Evolutionary conservation across 106 monocot genomes (phyloP).

Genomic region (Allium cepa): DNA sequence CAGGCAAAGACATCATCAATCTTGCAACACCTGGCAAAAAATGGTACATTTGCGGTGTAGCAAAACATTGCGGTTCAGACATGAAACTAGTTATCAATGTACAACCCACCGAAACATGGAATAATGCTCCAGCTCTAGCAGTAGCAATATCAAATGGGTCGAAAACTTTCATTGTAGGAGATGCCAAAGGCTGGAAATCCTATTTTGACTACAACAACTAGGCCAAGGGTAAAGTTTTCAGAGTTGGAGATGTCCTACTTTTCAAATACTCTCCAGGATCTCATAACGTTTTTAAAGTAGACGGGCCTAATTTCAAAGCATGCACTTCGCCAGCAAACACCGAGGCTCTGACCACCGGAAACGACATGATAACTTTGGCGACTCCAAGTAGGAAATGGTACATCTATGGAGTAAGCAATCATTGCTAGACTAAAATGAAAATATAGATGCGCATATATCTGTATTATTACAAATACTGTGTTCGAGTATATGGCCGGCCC

Average conservation of each 20-base stretch:
- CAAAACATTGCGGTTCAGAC: background rate
- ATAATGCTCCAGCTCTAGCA: background rate
- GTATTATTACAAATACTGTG: too few relatives aligned
- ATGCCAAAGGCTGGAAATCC: slow-evolving; percentile 1
- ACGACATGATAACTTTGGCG: slow-evolving; percentile 1
- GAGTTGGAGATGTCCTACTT: slow-evolving; percentile 14
- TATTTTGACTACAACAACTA: slow-evolving; percentile 7
- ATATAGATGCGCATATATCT: too few relatives aligned
- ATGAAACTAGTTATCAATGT: background rate
- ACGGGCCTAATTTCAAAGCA: slow-evolving; percentile 2
- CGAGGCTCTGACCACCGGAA: background rate
- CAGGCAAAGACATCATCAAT: slow-evolving; percentile 6
- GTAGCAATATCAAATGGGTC: background rate
- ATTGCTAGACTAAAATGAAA: slow-evolving; percentile 2
- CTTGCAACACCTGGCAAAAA: slow-evolving; percentile 5
- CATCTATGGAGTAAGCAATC: background rate
- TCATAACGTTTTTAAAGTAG: slow-evolving; percentile 4
- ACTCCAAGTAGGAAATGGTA: slow-evolving; percentile 11
- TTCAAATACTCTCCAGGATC: background rate
- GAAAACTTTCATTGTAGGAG: slow-evolving; percentile 3
- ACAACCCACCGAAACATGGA: background rate
- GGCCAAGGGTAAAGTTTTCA: slow-evolving; percentile 4
- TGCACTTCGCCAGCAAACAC: background rate
- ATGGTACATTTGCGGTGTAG: slow-evolving; percentile 11
- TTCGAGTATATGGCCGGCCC: too few relatives aligned